These are phyloP conservation scores for Diophrys appendiculata DNA, from an alignment of 73 alveolate species.

Conservation along the genomic window DNA sequence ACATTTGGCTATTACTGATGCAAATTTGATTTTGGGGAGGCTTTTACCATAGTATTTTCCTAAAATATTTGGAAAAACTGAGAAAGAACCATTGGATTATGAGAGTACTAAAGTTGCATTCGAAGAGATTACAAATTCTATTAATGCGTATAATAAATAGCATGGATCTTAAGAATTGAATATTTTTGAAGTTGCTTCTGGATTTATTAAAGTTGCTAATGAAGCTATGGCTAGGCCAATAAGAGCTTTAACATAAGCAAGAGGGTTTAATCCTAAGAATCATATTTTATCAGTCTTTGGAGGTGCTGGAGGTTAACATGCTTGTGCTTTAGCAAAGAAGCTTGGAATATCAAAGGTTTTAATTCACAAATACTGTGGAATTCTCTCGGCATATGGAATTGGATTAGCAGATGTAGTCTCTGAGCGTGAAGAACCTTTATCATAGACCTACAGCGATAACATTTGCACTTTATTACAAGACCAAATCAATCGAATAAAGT, in stretches of 20 bases:
- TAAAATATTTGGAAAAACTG: conserved; percentile 76
- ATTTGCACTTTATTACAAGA: not conserved
- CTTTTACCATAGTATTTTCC: conserved; percentile 85
- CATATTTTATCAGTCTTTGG: conserved; percentile 84
- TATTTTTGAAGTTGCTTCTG: conserved; percentile 67
- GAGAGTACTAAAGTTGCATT: conserved; percentile 51
- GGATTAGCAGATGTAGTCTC: conserved; percentile 73
- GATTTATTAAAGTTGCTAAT: conserved; percentile 89
- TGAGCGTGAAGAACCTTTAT: conserved; percentile 50
- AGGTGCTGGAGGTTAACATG: conserved; percentile 96
- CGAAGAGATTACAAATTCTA: conserved; percentile 25
- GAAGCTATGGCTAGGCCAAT: conserved; percentile 92
- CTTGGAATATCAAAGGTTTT: conserved; percentile 73
- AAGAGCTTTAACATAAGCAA: conserved; percentile 76
- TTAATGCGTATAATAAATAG: conserved; percentile 14
- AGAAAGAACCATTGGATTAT: conserved; percentile 66
- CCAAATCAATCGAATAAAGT: conserved; percentile 3
- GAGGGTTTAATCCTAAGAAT: conserved; percentile 77
- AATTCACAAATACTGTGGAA: conserved; percentile 80
- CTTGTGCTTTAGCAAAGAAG: conserved; percentile 78
- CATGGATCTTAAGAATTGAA: conserved; percentile 2
- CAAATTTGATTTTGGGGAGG: conserved; percentile 79
- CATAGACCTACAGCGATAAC: conserved; percentile 7
- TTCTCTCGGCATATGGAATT: conserved; percentile 76
- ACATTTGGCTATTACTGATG: conserved; percentile 82